A percentile compares a stretch with the other conserved stretches of the same genome.
phyloP scores from a whole-genome alignment of 106 monocot species.

The Apostasia shenzhenica region DNA sequence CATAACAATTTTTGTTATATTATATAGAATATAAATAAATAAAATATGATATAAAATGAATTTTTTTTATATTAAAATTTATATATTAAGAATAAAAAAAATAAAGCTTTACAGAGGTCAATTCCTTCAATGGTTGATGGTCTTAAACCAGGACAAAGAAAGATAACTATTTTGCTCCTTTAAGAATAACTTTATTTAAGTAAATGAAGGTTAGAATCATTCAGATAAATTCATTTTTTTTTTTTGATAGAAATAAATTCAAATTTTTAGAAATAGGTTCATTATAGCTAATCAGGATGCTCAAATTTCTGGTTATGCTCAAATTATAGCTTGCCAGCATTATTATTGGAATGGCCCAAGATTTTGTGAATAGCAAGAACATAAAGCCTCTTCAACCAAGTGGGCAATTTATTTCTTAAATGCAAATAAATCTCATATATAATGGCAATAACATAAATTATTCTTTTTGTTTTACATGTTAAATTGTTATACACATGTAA shows the following conservation, averaged over 20 bases:
- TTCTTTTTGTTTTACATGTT: background rate
- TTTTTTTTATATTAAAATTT: too few relatives aligned
- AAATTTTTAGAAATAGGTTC: background rate
- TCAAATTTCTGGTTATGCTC: constrained; percentile 88
- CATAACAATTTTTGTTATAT: constrained; percentile 29
- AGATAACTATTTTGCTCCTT: constrained; percentile 87
- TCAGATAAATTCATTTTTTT: background rate
- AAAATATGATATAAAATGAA: too few relatives aligned
- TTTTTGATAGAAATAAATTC: background rate
- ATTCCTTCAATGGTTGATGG: constrained; percentile 99
- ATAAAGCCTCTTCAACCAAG: constrained; percentile 73
- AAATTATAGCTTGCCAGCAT: constrained; percentile 70
- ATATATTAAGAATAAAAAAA: constrained; percentile 82
- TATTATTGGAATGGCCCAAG: constrained; percentile 89
- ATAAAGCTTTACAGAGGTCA: constrained; percentile 82
- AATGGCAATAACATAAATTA: background rate
- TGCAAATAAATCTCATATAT: constrained; percentile 30
- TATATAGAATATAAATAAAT: too few relatives aligned
- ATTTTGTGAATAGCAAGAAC: constrained; percentile 91
- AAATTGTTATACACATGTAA: background rate
- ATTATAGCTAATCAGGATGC: background rate
- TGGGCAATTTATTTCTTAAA: constrained; percentile 78
- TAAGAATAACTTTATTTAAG: constrained; percentile 74
- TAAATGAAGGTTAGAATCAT: constrained; percentile 68
- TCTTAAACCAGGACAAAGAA: constrained; percentile 92